Base-by-base conservation (phyloP, 768 basidiomycete species). In the Pleurotus platypus region DNA sequence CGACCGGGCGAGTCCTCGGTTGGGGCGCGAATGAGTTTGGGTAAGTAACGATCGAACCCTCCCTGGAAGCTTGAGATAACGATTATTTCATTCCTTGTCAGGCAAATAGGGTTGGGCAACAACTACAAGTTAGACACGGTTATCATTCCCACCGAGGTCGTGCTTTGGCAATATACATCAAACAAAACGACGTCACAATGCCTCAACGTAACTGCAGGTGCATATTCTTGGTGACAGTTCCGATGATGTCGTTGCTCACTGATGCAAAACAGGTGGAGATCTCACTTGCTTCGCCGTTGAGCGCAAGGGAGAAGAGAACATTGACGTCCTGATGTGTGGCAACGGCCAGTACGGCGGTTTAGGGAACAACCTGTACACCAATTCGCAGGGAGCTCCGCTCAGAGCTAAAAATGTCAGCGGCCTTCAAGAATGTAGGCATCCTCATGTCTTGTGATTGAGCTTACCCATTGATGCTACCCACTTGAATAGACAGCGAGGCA, bases 11-110 rank as follows among this genome's bases (percentile, higher is more conserved):
- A 55, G 89, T 95, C 8, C 79, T 98, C 16, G 92, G 86, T 0
- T 96, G 90, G 84, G 94, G 94, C 46, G 91, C 91, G 1, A 96
- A 97, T 67, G 86, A 90, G 61, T 88, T 80, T 62, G 93, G 93
- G 89, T 89, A 62, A 51, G 79, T 59, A 6, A 50, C 18, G 6
- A 39, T 63, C 24, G 7, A 50, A 55, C 42, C 30, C 46, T 46
- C 35, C 4, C 46, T 46, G 55, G 24, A 42, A 43, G 7, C 40
- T 58, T 16, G 8, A 35, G 9, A 35, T 35, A 35, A 35, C 11
- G 30, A 35, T 35, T 35, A 35, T 35, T 24, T 5, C 5, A 24
- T 5, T 26, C 4, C 24, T 26, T 26, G 8, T 35, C 63, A 90
- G 92, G 24, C 94, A 98, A 72, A 78, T 95, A 46, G 94, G 92